These are phyloP conservation scores for Fusarium temperatum DNA, from an alignment of 2,329 filamentous ascomycete species.

Conservation along the genomic window DNA sequence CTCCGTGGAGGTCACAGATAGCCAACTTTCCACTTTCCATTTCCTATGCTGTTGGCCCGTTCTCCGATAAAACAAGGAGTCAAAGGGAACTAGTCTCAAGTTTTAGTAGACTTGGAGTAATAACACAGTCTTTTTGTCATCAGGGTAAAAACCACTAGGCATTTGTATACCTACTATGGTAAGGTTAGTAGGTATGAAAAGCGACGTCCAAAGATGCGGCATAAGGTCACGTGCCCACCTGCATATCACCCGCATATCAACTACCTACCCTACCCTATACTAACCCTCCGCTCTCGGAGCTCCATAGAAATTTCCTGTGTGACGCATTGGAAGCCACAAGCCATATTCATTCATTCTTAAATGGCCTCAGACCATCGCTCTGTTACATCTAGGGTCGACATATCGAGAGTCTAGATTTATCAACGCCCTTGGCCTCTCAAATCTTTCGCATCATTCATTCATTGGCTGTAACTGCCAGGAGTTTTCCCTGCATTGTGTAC, in stretches of 20 bases:
- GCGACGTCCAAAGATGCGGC: not conserved
- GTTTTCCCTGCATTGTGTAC: not conserved
- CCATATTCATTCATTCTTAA: not conserved
- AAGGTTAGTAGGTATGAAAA: not conserved
- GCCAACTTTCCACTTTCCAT: not conserved
- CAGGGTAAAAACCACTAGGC: not conserved
- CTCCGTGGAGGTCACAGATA: not conserved
- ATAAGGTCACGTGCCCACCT: not conserved
- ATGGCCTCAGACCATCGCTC: not conserved
- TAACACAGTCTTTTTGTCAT: not conserved
- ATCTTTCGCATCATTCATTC: not conserved
- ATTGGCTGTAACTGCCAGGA: not conserved
- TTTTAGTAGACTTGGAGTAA: not conserved
- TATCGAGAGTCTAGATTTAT: not conserved
- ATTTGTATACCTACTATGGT: not conserved
- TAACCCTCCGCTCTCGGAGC: not conserved
- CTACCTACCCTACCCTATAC: not conserved
- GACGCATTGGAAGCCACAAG: not conserved
- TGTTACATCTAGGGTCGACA: not conserved
- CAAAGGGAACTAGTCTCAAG: not conserved
- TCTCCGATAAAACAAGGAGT: not conserved
- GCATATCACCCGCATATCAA: not conserved
- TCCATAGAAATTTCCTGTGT: not conserved
- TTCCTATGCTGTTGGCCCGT: not conserved
- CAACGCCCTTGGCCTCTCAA: not conserved